Percentiles rank a stretch among this genome's conserved stretches.
phyloP scores from a whole-genome alignment of 139 green algal species.

The Closterium sp. region DNA sequence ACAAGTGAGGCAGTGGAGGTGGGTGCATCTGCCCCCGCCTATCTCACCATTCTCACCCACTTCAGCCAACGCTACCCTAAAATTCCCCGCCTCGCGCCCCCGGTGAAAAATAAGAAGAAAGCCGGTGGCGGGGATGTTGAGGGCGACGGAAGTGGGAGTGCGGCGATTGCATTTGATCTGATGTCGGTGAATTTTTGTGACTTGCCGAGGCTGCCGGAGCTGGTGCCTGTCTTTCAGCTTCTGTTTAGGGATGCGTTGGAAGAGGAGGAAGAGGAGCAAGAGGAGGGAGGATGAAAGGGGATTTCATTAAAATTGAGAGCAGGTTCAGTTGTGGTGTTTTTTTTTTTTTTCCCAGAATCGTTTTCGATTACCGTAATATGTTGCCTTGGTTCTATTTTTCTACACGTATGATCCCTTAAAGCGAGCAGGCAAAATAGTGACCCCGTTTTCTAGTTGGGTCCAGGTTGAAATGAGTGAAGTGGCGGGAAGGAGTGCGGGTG shows the following conservation, averaged over 20 bases:
- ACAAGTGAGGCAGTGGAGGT: constrained; percentile 78
- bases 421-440: too few species aligned
- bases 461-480: too few species aligned
- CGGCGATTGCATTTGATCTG: constrained; percentile 90
- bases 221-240: constrained; percentile 62
- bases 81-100: constrained; percentile 23
- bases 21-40: constrained; percentile 69
- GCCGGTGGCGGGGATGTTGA: constrained; percentile 41
- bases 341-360: too few species aligned
- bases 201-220: constrained; percentile 60
- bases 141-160: constrained; percentile 52
- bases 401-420: constrained; percentile 58
- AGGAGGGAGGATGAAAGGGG: not conserved
- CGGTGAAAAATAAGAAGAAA: not conserved
- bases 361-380: too few species aligned
- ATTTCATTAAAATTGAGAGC: constrained; percentile 89
- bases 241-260: constrained; percentile 67
- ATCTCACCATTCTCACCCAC: constrained; percentile 93
- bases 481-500: too few species aligned
- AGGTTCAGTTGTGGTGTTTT: too few species aligned
- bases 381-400: too few species aligned
- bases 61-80: constrained; percentile 84
- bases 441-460: too few species aligned
- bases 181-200: constrained; percentile 87
- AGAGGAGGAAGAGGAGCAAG: constrained; percentile 39